Evolutionary conservation across 495 filamentous ascomycete species (phyloP), one percentile per base, ranked within the genome.

Genomic region (Alectoria sarmentosa): DNA sequence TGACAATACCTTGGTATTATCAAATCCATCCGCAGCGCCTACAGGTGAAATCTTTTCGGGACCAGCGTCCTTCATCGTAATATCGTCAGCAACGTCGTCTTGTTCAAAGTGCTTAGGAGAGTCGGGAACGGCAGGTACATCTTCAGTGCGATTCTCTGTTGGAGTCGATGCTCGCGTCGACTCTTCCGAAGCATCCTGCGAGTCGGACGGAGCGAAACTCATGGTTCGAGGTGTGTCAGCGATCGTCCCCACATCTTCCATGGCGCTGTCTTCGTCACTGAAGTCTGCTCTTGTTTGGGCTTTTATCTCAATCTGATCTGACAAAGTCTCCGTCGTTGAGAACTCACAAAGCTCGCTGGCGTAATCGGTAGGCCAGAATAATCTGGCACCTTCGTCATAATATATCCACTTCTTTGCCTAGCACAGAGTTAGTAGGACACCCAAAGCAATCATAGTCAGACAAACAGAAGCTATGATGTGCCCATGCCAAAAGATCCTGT

Each of bases 401-500:
- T 2, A 19, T 3, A 68, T 62, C 62, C 62, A 62, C 19, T 55
- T 55, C 13, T 61, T 58, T 14, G 17, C 48, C 66, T 68, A 55
- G 11, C 4, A 14, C 4, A 19, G 11, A 46, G 14, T 68, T 21
- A 62, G 52, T 30, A 58, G 2, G 15, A 34, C 32, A n/a, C 19
- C 13, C 15, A 49, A 54, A 30, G 17, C 17, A 32, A 5, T 37
- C 7, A 37, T 58, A 41, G 21, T 56, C 39, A 48, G 60, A 74
- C 81, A 58, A 61, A 82, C 80, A 71, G 66, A 77, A 67, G 88
- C 82, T 63, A 92, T 80, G 32, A 77, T 76, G 46, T 77, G 73
- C 1, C 83, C 89, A 32, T 95, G 74, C 83, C 88, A 93, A 1
- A 94, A 72, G 52, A 90, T 85, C n/a, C 93, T 78, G 59, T 90